Percentiles rank a stretch among this genome's conserved stretches.
These are phyloP conservation scores for Hypoxylon sp. DNA, from an alignment of 2,329 filamentous ascomycete species.

Conservation along the genomic window DNA sequence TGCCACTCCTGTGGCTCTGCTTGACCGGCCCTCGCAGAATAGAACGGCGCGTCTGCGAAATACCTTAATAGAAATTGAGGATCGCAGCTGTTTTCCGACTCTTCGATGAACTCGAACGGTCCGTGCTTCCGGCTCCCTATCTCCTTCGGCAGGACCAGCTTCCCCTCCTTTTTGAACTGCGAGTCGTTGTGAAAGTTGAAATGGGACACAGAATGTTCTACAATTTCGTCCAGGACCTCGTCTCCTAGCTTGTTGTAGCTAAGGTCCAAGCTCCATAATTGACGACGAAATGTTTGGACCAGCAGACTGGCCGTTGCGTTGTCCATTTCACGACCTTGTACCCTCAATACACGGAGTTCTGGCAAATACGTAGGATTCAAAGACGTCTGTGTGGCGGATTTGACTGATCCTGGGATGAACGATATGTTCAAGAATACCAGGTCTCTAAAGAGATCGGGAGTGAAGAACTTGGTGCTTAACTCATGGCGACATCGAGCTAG, in stretches of 20 bases:
- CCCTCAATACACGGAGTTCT: constrained; percentile 61
- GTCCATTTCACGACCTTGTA: constrained; percentile 56
- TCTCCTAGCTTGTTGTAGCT: constrained; percentile 62
- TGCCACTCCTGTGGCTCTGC: constrained; percentile 40
- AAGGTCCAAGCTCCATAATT: constrained; percentile 66
- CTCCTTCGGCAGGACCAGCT: constrained; percentile 42
- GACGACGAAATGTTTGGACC: constrained; percentile 47
- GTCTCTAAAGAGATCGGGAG: constrained; percentile 46
- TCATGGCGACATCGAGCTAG: constrained; percentile 52
- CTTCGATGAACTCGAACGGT: constrained; percentile 54
- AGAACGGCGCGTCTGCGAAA: constrained; percentile 58
- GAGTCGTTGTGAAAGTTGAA: constrained; percentile 47
- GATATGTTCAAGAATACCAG: constrained; percentile 64
- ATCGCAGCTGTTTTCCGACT: constrained; percentile 55
- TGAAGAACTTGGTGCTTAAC: constrained; percentile 53
- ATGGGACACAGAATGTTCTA: constrained; percentile 45
- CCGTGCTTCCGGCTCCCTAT: constrained; percentile 50
- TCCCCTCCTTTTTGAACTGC: constrained; percentile 57
- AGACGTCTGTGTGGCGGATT: constrained; percentile 46
- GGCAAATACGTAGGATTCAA: constrained; percentile 50
- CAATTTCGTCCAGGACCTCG: constrained; percentile 46
- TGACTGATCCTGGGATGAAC: constrained; percentile 55
- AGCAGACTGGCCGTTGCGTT: constrained; percentile 48
- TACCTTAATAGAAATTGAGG: constrained; percentile 58
- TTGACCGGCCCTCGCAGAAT: constrained; percentile 40